Conservation (phyloP, 2,329 filamentous ascomycete species). For the Stylonectria norvegica region DNA sequence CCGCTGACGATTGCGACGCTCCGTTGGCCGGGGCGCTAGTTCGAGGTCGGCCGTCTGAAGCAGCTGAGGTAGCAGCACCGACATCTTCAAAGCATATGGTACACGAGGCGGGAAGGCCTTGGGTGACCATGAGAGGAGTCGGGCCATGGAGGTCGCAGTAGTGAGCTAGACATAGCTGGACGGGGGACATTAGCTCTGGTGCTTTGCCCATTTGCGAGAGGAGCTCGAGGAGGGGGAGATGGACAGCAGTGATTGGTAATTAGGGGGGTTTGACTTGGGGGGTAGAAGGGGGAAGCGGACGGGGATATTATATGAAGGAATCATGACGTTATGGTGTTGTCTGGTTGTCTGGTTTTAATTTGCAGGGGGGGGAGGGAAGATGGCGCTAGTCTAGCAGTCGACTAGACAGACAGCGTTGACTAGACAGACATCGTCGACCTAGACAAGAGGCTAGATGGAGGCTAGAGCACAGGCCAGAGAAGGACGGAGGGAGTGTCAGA, state of each 20-base stretch:
- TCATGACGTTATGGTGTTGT: conserved; percentile 21
- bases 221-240: conserved; percentile 6
- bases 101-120: conserved; percentile 61
- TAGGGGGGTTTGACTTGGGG: conserved; percentile 1
- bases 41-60: conserved; percentile 39
- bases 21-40: conserved; percentile 38
- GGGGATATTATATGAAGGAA: conserved; percentile 11
- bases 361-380: conserved; percentile 11
- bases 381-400: no score
- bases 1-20: conserved; percentile 32
- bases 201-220: conserved; percentile 27
- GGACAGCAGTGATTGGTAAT: conserved; percentile 6
- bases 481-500: no score
- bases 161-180: conserved; percentile 66
- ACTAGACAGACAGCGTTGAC: no score
- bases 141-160: conserved; percentile 70
- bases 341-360: no score
- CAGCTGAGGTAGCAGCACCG: conserved; percentile 14
- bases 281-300: conserved; percentile 5
- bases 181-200: conserved; percentile 30
- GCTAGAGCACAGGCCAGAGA: no score
- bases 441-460: no score
- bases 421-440: no score
- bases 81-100: conserved; percentile 53
- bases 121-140: conserved; percentile 67